These are phyloP conservation scores for Beauveria rudraprayagi DNA, from an alignment of 2,329 filamentous ascomycete genomes.

Conservation along the genomic window DNA sequence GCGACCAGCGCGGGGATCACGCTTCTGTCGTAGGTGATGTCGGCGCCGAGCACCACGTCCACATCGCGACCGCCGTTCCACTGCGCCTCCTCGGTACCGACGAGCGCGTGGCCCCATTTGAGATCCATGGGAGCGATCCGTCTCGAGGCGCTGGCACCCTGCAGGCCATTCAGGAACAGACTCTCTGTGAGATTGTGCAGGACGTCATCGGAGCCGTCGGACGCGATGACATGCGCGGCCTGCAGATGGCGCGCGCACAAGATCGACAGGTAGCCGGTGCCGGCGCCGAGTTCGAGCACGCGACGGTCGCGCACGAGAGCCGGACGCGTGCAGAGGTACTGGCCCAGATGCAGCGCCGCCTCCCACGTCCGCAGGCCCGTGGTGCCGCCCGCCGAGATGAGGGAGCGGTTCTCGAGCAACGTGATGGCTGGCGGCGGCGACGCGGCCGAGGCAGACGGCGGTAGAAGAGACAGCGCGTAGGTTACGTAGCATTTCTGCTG, in stretches of 20 bases:
- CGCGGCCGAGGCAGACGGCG: neutral
- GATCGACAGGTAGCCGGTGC: constrained; percentile 68
- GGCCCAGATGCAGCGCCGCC: constrained; percentile 64
- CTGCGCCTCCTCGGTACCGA: constrained; percentile 47
- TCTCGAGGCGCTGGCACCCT: constrained; percentile 24
- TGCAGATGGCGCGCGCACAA: constrained; percentile 61
- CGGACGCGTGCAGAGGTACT: constrained; percentile 50
- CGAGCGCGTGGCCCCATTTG: constrained; percentile 55
- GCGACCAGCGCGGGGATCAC: constrained; percentile 56
- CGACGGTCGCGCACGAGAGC: constrained; percentile 42
- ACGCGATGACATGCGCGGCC: constrained; percentile 53
- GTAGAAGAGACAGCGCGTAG: constrained; percentile 45
- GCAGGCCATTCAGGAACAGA: constrained; percentile 58
- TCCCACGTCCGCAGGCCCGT: constrained; percentile 79
- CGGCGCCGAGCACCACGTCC: constrained; percentile 65
- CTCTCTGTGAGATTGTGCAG: constrained; percentile 60
- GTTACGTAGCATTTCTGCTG: constrained; percentile 70
- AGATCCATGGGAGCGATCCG: constrained; percentile 45
- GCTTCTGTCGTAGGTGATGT: constrained; percentile 66
- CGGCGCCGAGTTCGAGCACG: constrained; percentile 66
- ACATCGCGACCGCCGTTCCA: constrained; percentile 40
- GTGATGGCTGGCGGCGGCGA: constrained; percentile 37
- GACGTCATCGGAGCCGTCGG: constrained; percentile 68
- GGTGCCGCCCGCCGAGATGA: constrained; percentile 63
- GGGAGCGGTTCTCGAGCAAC: constrained; percentile 58